These are phyloP conservation scores for Rhazya stricta DNA, from an alignment of 257 asterid genomes.

Conservation along the genomic window DNA sequence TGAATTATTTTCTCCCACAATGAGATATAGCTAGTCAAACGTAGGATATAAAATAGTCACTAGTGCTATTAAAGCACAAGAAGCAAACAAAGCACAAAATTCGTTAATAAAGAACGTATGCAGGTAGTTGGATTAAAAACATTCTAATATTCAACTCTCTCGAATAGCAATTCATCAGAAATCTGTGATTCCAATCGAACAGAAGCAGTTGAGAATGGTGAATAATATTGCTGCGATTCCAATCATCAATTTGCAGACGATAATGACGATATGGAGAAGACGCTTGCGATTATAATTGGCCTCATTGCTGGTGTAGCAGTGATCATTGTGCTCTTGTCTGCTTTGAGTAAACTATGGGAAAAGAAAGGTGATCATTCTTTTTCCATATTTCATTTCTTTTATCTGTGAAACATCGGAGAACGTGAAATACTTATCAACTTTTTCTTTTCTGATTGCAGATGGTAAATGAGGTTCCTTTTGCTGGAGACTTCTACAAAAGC, in stretches of 20 bases:
- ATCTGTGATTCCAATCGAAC: no score
- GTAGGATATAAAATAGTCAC: not conserved
- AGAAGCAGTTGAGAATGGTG: slow-evolving; percentile 2
- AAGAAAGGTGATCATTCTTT: slow-evolving; percentile 39
- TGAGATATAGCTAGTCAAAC: not conserved
- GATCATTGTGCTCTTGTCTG: slow-evolving; percentile 68
- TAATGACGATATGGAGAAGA: slow-evolving; percentile 59
- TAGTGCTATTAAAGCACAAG: not conserved
- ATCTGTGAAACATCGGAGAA: not conserved
- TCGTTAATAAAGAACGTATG: no score
- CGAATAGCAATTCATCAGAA: no score
- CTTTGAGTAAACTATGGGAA: slow-evolving; percentile 50
- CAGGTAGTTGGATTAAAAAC: no score
- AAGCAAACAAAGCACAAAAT: not conserved
- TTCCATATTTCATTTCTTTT: not conserved
- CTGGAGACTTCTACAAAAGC: slow-evolving; percentile 11
- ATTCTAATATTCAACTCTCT: no score
- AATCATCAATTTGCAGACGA: slow-evolving; percentile 19
- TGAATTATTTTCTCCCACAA: not conserved
- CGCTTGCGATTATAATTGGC: slow-evolving; percentile 81
- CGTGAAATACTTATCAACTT: slow-evolving; percentile 3
- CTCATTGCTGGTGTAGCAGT: slow-evolving; percentile 72
- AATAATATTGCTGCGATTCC: not conserved
- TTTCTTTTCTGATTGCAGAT: slow-evolving; percentile 19
- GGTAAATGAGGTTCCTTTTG: slow-evolving; percentile 25